Evolutionary conservation across 176 grass and related monocot species (phyloP).

Genomic region (Oryza australiensis): DNA sequence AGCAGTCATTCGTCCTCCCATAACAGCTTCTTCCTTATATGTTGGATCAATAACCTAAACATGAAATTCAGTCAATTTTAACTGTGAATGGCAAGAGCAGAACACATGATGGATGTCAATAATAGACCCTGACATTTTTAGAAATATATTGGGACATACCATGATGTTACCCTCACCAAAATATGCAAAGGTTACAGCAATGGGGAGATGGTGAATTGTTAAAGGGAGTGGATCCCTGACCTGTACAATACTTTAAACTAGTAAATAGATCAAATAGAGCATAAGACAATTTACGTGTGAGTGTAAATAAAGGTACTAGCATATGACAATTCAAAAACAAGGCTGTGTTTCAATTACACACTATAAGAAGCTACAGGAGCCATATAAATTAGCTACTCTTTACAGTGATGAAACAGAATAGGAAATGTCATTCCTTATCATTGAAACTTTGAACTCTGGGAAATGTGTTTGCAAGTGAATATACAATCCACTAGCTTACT

Average conservation of each 20-base stretch:
- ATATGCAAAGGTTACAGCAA: slow-evolving; percentile 95
- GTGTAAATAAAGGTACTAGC: background rate
- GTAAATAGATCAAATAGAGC: background rate
- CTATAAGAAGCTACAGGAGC: slow-evolving; percentile 7
- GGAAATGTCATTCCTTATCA: background rate
- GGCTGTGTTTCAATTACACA: background rate
- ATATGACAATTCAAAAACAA: background rate
- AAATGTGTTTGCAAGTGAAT: background rate
- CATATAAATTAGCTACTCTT: background rate
- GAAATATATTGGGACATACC: slow-evolving; percentile 54
- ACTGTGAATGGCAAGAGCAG: background rate
- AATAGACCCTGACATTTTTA: background rate
- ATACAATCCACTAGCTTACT: no score
- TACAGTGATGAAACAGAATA: background rate
- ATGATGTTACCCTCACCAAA: slow-evolving; percentile 80
- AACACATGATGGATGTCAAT: background rate
- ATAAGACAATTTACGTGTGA: background rate
- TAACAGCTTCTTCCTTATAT: slow-evolving; percentile 94
- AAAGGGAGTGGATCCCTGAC: slow-evolving; percentile 88
- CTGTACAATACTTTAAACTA: slow-evolving; percentile 52
- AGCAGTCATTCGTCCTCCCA: slow-evolving; percentile 90
- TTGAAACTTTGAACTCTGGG: background rate
- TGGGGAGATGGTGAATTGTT: slow-evolving; percentile 86
- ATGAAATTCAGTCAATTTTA: slow-evolving; percentile 27
- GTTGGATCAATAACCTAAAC: slow-evolving; percentile 87